Base-by-base conservation (phyloP, 1,139 yeast species). In the Blastobotrys petasosporus region DNA sequence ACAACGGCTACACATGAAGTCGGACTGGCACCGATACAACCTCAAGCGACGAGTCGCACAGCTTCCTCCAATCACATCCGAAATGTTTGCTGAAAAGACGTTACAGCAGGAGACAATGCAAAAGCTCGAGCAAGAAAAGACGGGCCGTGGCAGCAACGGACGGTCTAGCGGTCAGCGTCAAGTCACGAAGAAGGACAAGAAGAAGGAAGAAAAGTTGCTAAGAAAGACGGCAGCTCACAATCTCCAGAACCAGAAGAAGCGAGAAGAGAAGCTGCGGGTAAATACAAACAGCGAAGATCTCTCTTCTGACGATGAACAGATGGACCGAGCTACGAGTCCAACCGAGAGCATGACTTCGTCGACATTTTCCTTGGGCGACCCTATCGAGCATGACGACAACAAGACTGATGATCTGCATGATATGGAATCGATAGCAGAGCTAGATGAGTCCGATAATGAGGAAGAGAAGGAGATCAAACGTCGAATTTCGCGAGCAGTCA, bases 11-110 rank as follows among this genome's bases (percentile, higher is more conserved):
- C 98, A 92, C 61, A 92, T 92, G 97, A 87, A 86, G 63, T 82
- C 95, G 1, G 97, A 90, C 52, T 90, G 97, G 97, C 97, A 88
- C 61, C 75, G 95, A 54, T 92, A 86, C 64, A 90, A 92, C 61
- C 74, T 92, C 62, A 92, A 92, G 66, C 76, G 98, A 65, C 75
- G 95, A 59, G 95, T 92, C 34, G 96, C 96, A 2, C 77, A 79
- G 41, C 69, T 92, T 53, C 82, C 90, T 1, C 82, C 95, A 2
- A 82, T 92, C 41, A 70, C 82, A 16, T 82, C 95, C 1, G 88
- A 85, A 49, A 72, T 81, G 8, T 87, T 86, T 70, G 88, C 92
- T 1, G 92, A 85, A 59, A 85, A 86, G 62, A 76, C 85, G 60
- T 66, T 64, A 59, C 72, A 62, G 53, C 68, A 66, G 64, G 69